Base-by-base conservation (phyloP, 2,329 filamentous ascomycete genomes). In the Pseudogymnoascus sp. region DNA sequence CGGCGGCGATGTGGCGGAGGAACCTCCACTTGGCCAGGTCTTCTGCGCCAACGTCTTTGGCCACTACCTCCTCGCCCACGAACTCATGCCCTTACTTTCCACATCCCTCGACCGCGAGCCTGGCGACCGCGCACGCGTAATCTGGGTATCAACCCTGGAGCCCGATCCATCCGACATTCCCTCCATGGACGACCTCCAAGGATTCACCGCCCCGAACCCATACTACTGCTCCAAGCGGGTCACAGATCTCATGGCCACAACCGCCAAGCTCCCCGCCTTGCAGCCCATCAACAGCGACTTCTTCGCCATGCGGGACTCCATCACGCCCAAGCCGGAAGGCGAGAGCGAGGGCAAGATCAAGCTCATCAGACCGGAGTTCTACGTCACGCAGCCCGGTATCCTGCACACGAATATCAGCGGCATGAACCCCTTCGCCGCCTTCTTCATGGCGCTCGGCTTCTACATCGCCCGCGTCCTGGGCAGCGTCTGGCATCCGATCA, bases 11-110 rank as follows among this genome's bases (percentile, higher is more conserved):
- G 5, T n/a, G 33, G 8, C 55, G 9, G 68, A 76, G 13, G 82
- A 86, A 63, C 86, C 87, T 0, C 76, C 78, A 4, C 77, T 99
- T 0, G 92, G 91, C 2, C 82, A 90, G 67, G 85, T 96, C 15
- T 99, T 97, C 73, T 88, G 87, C 72, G 88, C 93, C 59, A 97
- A 97, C 71, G 82, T 96, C 31, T 97, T 99, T 72, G 94, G 94
- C 0, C 94, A 99, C 76, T 97, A 99, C 73, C 77, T 97, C 70
- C 84, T 99, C 25, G 84, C 85, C 13, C 92, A 96, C 73, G 85
- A 87, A 70, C 81, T 97, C 9, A 81, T 88, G 67, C 88, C 90
- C 0, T 78, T 97, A 9, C 81, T 99, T 6, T 72, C 70, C 36
- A 64, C 67, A 27, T 66, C 69, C 3, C 37, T 60, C 15, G 68